These are phyloP conservation scores for Penicillium nucicola DNA, from an alignment of 495 filamentous ascomycete genomes.

Conservation along the genomic window DNA sequence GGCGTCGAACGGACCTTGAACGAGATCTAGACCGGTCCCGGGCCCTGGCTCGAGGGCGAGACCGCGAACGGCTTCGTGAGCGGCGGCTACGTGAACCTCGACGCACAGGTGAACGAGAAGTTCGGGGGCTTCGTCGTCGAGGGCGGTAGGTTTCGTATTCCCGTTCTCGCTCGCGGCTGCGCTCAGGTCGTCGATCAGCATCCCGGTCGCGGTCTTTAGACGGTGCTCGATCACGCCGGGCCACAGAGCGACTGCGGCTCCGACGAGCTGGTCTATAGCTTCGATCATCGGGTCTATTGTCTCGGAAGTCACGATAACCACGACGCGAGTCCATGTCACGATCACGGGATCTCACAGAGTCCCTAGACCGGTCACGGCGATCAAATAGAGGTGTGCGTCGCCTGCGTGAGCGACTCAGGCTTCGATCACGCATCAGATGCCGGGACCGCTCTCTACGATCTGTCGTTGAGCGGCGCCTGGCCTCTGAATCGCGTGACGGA, in stretches of 20 bases:
- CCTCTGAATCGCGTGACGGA: conserved; percentile 23
- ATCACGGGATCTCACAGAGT: conserved; percentile 36
- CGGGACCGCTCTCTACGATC: conserved; percentile 30
- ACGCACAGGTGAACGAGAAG: conserved; percentile 22
- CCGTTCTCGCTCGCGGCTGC: conserved; percentile 26
- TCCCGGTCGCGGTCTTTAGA: conserved; percentile 31
- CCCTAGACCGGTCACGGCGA: conserved; percentile 31
- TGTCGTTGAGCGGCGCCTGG: conserved; percentile 26
- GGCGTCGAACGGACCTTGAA: conserved; percentile 13
- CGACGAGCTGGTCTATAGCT: conserved; percentile 37
- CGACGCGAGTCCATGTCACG: conserved; percentile 34
- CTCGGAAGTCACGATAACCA: conserved; percentile 35
- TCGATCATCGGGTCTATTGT: conserved; percentile 28
- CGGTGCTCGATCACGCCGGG: conserved; percentile 26
- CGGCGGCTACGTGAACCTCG: conserved; percentile 10
- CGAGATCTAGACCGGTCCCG: conserved; percentile 18
- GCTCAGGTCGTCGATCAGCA: conserved; percentile 21
- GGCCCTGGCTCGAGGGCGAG: conserved; percentile 14
- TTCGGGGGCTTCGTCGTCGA: conserved; percentile 15
- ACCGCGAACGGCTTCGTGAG: conserved; percentile 14
- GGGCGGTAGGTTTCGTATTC: conserved; percentile 27
- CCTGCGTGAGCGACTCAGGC: conserved; percentile 32
- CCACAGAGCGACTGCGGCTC: conserved; percentile 37
- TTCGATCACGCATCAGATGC: conserved; percentile 25
- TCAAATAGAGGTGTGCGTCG: conserved; percentile 33